phyloP scores from a whole-genome alignment of 73 alveolate genomes.

The Chromera velia region DNA sequence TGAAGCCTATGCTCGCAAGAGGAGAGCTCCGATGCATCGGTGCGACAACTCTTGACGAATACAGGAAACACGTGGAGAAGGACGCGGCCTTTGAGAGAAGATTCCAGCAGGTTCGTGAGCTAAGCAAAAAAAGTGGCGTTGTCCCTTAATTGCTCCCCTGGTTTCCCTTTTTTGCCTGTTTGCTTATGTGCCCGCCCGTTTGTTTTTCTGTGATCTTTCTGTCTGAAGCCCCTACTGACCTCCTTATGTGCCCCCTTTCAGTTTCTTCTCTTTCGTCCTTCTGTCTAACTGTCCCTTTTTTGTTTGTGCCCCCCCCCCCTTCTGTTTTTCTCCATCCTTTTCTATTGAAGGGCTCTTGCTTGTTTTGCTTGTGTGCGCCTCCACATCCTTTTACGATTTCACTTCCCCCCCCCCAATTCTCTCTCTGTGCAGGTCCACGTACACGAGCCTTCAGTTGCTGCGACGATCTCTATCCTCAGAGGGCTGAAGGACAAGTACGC shows the following conservation, averaged over 20 bases:
- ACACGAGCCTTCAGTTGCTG: slow-evolving; percentile 30
- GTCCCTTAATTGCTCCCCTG: too few species aligned
- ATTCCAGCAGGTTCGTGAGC: too few species aligned
- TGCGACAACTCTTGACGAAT: slow-evolving; percentile 37
- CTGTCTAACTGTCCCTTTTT: too few species aligned
- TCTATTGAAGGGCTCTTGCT: too few species aligned
- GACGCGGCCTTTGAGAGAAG: slow-evolving; percentile 18
- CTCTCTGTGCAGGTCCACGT: not conserved
- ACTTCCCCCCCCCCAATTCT: not conserved
- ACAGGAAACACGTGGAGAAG: slow-evolving; percentile 28
- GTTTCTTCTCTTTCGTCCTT: too few species aligned
- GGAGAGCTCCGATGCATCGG: slow-evolving; percentile 41
- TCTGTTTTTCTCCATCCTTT: too few species aligned
- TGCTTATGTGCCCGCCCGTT: not conserved
- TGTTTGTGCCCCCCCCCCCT: too few species aligned
- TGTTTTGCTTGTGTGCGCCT: not conserved
- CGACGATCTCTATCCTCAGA: slow-evolving; percentile 26
- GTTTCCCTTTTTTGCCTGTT: too few species aligned
- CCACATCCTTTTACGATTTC: not conserved
- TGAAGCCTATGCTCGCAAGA: slow-evolving; percentile 29
- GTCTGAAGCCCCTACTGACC: too few species aligned
- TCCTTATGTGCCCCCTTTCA: too few species aligned
- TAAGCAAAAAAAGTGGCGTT: too few species aligned
- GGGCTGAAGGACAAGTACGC: slow-evolving; percentile 26
- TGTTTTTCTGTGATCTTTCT: not conserved